Conservation (phyloP, 179 eudicot genomes). For the Beta macrorhiza region DNA sequence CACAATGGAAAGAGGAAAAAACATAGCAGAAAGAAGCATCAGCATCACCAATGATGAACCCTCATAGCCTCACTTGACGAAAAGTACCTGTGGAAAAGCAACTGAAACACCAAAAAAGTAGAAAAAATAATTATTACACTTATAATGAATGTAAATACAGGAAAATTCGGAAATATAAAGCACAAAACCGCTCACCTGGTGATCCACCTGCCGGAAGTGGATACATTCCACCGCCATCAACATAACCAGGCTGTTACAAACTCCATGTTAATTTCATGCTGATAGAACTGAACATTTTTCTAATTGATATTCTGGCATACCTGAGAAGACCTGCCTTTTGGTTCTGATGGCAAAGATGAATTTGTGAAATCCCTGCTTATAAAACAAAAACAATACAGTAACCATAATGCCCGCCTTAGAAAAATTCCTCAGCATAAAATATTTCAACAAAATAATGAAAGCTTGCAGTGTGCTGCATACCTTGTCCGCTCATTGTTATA, state of each 20-base stretch:
- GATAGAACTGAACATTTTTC: neutral
- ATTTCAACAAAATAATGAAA: slow-evolving; percentile 5
- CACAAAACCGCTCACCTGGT: slow-evolving; percentile 28
- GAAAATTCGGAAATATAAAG: neutral
- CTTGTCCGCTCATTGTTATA: slow-evolving; percentile 90
- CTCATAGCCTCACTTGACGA: slow-evolving; percentile 12
- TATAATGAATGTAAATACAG: neutral
- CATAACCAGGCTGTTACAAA: slow-evolving; percentile 37
- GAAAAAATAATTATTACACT: neutral
- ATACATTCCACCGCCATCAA: slow-evolving; percentile 39
- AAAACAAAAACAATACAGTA: neutral
- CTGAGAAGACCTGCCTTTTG: slow-evolving; percentile 81
- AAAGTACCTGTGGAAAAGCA: slow-evolving; percentile 38
- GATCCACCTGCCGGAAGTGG: slow-evolving; percentile 37
- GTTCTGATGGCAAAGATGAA: slow-evolving; percentile 76
- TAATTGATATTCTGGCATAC: slow-evolving; percentile 35
- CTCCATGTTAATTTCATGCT: slow-evolving; percentile 4
- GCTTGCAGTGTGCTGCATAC: slow-evolving; percentile 33
- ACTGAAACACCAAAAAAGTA: slow-evolving; percentile 22
- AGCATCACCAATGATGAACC: slow-evolving; percentile 6
- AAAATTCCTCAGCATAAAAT: slow-evolving; percentile 12
- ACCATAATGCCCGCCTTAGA: neutral
- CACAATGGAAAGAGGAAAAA: neutral
- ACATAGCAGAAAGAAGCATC: slow-evolving; percentile 3
- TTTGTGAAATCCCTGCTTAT: slow-evolving; percentile 80